phyloP scores from a whole-genome alignment of 2,329 filamentous ascomycete species.

The Fusarium multiceps region DNA sequence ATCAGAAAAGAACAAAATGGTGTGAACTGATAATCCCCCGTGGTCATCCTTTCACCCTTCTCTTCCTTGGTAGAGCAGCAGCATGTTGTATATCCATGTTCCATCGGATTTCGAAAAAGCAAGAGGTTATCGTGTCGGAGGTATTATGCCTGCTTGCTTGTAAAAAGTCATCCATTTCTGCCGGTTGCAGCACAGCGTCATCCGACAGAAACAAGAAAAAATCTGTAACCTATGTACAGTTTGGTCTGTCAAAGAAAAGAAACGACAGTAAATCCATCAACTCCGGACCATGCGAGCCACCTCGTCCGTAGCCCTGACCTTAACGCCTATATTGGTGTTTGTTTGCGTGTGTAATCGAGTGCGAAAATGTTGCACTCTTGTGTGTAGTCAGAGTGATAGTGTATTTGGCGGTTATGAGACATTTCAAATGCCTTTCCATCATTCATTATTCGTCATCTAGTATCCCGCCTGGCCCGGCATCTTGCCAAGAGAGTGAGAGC shows the following conservation, averaged over 20 bases:
- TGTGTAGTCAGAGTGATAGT: conserved; percentile 10
- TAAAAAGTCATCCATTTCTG: conserved; percentile 19
- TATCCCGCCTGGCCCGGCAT: conserved; percentile 69
- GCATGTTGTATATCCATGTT: conserved; percentile 16
- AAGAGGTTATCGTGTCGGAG: conserved; percentile 28
- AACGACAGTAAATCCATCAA: conserved; percentile 36
- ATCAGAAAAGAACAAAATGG: conserved; percentile 10
- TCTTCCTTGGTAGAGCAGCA: conserved; percentile 24
- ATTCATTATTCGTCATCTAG: conserved; percentile 49
- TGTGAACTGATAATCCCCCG: conserved; percentile 25
- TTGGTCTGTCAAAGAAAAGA: conserved; percentile 24
- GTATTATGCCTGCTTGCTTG: conserved; percentile 38
- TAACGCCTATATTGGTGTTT: conserved; percentile 43
- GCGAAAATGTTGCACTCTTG: conserved; percentile 10
- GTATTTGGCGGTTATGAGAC: conserved; percentile 11
- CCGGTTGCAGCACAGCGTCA: conserved; percentile 10
- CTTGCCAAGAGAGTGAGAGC: conserved; percentile 62
- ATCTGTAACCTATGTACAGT: conserved; percentile 34
- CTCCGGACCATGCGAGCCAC: conserved; percentile 42
- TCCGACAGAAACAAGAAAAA: conserved; percentile 10
- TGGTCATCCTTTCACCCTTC: conserved; percentile 22
- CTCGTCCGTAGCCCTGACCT: conserved; percentile 31
- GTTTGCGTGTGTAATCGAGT: conserved; percentile 19
- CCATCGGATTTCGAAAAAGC: conserved; percentile 23
- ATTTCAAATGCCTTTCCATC: conserved; percentile 27